Evolutionary conservation across 1,284 basidiomycete species (phyloP), one percentile per base, ranked within the genome.

Genomic region (Ustilago xerochloae): DNA sequence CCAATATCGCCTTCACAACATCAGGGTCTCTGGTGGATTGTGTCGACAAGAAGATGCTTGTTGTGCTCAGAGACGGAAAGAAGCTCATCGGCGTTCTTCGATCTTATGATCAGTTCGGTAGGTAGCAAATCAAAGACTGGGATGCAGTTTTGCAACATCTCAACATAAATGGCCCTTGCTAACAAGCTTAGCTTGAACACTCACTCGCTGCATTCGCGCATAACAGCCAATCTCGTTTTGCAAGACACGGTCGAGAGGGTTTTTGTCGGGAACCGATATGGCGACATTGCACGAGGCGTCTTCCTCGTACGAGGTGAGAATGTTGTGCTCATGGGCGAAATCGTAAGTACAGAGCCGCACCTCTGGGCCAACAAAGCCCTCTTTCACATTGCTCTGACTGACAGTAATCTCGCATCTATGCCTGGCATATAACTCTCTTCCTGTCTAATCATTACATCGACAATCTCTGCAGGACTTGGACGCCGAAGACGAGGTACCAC

Each of bases 81-180:
- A 99, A 98, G 86, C 88, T 98, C 43, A 92, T 97, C 78, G 97
- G 97, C 32, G 94, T 99, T 32, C 87, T 99, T 77, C 88, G 97
- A 58, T 97, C 94, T 22, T 99, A 99, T 85, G 97, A 99, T 87
- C 97, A 99, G 85, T 99, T 98, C 82, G 96, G 96, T 98, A 85
- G 79, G 92, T 85, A 46, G 43, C 47, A n/a, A 33, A 15, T n/a
- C n/a, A n/a, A n/a, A n/a, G n/a, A n/a, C n/a, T n/a, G n/a, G n/a
- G n/a, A n/a, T n/a, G n/a, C n/a, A n/a, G n/a, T n/a, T n/a, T n/a
- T n/a, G n/a, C n/a, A n/a, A n/a, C 49, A 28, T 18, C 49, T 36
- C 22, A 26, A 28, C 20, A 18, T 43, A 24, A n/a, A n/a, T n/a
- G n/a, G n/a, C n/a, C 41, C n/a, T 26, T 26, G 20, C 9, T 24